A percentile compares a stretch with the other conserved stretches of the same genome.
These are phyloP conservation scores for Daldinia concentrica DNA, from an alignment of 495 filamentous ascomycete genomes.

Conservation along the genomic window DNA sequence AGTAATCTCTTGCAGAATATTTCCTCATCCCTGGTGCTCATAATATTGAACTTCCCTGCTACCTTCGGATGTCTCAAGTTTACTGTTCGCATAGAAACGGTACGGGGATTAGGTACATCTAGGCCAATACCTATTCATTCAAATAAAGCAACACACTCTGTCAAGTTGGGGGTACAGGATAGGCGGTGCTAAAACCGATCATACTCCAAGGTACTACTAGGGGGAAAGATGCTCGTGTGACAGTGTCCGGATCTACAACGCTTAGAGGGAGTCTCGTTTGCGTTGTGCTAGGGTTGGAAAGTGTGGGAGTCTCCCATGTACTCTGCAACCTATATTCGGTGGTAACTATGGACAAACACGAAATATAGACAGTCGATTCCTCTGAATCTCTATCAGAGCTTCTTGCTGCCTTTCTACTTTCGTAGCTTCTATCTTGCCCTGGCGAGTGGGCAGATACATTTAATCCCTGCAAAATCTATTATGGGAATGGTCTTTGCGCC, in stretches of 20 bases:
- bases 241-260: slow-evolving; percentile 3
- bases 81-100: slow-evolving; percentile 24
- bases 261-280: slow-evolving; percentile 24
- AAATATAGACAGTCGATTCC: background rate
- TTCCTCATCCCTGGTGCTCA: slow-evolving; percentile 14
- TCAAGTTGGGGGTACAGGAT: slow-evolving; percentile 11
- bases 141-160: background rate
- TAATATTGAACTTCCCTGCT: background rate
- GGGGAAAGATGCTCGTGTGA: slow-evolving; percentile 22
- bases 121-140: background rate
- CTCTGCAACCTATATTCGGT: slow-evolving; percentile 8
- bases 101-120: slow-evolving; percentile 1
- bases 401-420: slow-evolving; percentile 6
- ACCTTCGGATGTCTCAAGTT: slow-evolving; percentile 15
- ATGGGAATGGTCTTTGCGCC: slow-evolving; percentile 5
- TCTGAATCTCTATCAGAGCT: slow-evolving; percentile 7
- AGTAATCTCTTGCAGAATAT: background rate
- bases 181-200: slow-evolving; percentile 15
- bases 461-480: background rate
- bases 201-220: slow-evolving; percentile 11
- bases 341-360: slow-evolving; percentile 23
- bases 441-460: background rate
- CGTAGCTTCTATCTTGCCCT: background rate
- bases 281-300: slow-evolving; percentile 13
- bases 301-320: background rate